A percentile compares a stretch with the other conserved stretches of the same genome.
Evolutionary conservation across 2,329 filamentous ascomycete genomes (phyloP).

Genomic region (Beauveria sp.): DNA sequence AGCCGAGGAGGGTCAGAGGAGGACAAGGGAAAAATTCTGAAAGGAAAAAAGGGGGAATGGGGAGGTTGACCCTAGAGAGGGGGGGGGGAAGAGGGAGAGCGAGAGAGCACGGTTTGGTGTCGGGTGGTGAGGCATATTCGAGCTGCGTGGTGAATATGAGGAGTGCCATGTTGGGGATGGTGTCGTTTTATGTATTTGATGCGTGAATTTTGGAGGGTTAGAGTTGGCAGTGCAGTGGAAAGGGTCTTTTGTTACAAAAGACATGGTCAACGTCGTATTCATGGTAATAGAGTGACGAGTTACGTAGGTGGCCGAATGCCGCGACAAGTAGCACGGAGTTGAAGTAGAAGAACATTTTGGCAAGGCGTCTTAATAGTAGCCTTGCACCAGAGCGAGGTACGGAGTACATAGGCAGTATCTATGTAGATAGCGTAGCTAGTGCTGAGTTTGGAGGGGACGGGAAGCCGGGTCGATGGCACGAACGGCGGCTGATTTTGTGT

Average conservation of each 20-base stretch:
- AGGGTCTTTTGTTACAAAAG: too few species aligned
- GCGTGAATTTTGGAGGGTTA: not conserved
- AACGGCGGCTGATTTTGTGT: not conserved
- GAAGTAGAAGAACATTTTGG: not conserved
- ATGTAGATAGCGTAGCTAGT: too few species aligned
- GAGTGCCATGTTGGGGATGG: not conserved
- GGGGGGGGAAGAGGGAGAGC: not conserved
- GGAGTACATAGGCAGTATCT: too few species aligned
- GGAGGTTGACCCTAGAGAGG: slow-evolving; percentile 7
- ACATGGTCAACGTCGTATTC: too few species aligned
- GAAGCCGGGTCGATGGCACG: too few species aligned
- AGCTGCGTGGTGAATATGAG: not conserved
- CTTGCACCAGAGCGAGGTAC: not conserved
- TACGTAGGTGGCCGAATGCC: not conserved
- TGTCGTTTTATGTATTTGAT: not conserved
- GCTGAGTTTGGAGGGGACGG: too few species aligned
- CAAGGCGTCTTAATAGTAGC: not conserved
- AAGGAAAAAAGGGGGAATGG: not conserved
- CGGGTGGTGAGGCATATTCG: not conserved
- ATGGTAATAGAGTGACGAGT: not conserved
- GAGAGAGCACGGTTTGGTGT: not conserved
- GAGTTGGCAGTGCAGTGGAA: not conserved
- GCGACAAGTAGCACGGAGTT: not conserved
- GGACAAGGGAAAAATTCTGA: not conserved
- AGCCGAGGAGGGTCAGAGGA: not conserved